Conservation (phyloP, 176 grass and related monocot genomes). For the Paspalum notatum region DNA sequence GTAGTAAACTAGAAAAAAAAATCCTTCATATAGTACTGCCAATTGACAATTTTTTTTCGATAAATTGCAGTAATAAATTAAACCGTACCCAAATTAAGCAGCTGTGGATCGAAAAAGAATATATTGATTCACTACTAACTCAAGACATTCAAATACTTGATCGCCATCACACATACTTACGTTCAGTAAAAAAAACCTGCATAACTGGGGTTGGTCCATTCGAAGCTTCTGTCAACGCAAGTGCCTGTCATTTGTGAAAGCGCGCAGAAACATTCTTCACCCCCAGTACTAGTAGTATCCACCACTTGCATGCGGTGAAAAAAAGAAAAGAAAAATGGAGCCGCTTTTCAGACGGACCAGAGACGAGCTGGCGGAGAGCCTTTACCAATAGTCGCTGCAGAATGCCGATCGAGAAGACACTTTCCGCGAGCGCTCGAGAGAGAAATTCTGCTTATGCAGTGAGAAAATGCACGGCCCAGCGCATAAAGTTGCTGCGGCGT, state of each 20-base stretch:
- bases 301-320: slow-evolving; percentile 28
- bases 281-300: not conserved
- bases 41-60: not conserved
- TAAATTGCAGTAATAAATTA: not conserved
- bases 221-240: not conserved
- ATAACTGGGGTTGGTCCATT: not conserved
- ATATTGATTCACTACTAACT: not conserved
- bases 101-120: not conserved
- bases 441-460: slow-evolving; percentile 24
- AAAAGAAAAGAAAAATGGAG: not conserved
- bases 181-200: not conserved
- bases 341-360: not conserved
- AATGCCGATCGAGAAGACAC: slow-evolving; percentile 3
- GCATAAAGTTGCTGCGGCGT: slow-evolving; percentile 37
- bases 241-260: slow-evolving; percentile 37
- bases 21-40: too few relatives aligned
- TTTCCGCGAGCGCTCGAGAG: not conserved
- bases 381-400: slow-evolving; percentile 24
- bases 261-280: slow-evolving; percentile 21
- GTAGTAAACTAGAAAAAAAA: too few relatives aligned
- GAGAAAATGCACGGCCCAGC: slow-evolving; percentile 39
- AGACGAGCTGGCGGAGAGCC: not conserved
- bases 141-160: slow-evolving; percentile 5
- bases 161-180: not conserved
- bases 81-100: not conserved